phyloP scores from a whole-genome alignment of 2,329 filamentous ascomycete species.

The Metarhizium guizhouense region DNA sequence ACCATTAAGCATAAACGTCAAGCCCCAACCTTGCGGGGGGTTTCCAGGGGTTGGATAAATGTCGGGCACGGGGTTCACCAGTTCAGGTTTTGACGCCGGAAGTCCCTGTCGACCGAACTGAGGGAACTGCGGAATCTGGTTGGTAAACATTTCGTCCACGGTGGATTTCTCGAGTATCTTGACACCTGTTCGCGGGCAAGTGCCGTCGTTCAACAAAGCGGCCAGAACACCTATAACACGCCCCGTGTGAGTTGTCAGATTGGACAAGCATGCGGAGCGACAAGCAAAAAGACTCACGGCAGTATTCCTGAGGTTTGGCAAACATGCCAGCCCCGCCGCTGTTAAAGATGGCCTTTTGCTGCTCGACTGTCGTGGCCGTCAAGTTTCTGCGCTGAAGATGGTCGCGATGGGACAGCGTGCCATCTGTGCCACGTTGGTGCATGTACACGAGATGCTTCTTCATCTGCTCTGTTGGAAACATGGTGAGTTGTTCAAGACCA shows the following conservation, averaged over 20 bases:
- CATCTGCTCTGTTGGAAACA: conserved; percentile 49
- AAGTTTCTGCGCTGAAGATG: conserved; percentile 39
- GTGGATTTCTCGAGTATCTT: conserved; percentile 47
- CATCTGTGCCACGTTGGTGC: conserved; percentile 40
- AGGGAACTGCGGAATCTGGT: conserved; percentile 49
- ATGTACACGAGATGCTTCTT: conserved; percentile 46
- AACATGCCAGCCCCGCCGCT: conserved; percentile 55
- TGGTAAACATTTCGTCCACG: conserved; percentile 55
- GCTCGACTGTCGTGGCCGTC: conserved; percentile 31
- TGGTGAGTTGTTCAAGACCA: conserved; percentile 38
- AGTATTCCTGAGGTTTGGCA: conserved; percentile 50
- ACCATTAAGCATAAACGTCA: conserved; percentile 47
- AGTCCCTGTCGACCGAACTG: conserved; percentile 39
- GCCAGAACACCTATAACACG: conserved; percentile 43
- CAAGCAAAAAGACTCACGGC: conserved; percentile 30
- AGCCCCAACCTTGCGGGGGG: conserved; percentile 55
- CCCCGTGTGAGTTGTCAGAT: no score
- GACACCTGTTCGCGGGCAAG: conserved; percentile 43
- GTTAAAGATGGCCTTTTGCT: conserved; percentile 39
- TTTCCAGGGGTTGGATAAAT: conserved; percentile 36
- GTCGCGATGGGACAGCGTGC: conserved; percentile 31
- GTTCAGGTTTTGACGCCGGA: conserved; percentile 35
- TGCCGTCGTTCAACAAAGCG: conserved; percentile 55
- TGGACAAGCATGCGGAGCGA: not conserved
- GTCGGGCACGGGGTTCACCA: conserved; percentile 38